Base-by-base conservation (phyloP, 805 yeast species). In the Maudiozyma serrabonitensis region DNA sequence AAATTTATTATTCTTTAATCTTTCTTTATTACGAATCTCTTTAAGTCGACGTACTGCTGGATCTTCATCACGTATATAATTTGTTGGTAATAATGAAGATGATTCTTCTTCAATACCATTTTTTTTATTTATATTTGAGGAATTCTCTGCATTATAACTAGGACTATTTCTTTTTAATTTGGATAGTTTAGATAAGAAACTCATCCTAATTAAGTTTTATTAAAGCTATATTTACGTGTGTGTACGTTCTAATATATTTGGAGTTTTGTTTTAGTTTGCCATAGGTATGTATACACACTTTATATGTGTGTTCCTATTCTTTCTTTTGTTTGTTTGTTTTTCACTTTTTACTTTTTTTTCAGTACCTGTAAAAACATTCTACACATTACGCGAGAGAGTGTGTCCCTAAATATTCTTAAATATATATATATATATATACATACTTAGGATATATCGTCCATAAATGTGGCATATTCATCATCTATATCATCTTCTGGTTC, bases 31-130 rank as follows among this genome's bases (percentile, higher is more conserved):
- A 59, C 91, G 69, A 2, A 81, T 78, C 50, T 82, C 89, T 55
- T 84, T 84, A 38, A 84, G 67, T 50, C 84, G 65, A 37, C 78
- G 79, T 8, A 84, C 87, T 4, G 87, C 87, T 0, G 90, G 88
- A 59, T 84, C 91, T 5, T 75, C 70, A 21, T 67, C 62, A 46
- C 72, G 56, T 2, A 60, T 53, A 41, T 67, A 67, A 40, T 56
- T 56, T 39, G 51, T 49, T 0, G 69, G 70, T 31, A 67, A 47
- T 16, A 62, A 43, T 8, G 60, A 48, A 19, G 45, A 26, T n/a
- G 35, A 4, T 23, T 54, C 55, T 3, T 52, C 52, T 6, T 47
- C 32, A 28, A 28, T 28, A 15, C 15, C 18, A 35, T n/a, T 35
- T 15, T 15, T 15, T n/a, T 35, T 52, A 25, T 6, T 37, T 28